Conservation (phyloP, 208 protist species). For the Acanthamoeba triangularis region DNA sequence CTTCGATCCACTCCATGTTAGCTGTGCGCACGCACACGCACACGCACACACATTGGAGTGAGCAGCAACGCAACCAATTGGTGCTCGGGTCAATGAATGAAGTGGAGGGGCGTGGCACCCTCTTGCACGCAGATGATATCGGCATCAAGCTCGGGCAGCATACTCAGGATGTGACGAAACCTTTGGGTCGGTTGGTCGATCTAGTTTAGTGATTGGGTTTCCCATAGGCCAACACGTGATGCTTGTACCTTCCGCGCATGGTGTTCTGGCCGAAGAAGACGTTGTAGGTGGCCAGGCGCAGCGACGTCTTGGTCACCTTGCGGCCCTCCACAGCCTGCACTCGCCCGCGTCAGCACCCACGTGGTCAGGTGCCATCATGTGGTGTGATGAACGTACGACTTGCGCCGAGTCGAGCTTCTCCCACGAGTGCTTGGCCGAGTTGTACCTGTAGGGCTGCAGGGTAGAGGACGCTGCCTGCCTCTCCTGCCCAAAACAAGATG, state of each 20-base stretch:
- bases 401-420: background rate
- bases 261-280: background rate
- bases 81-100: background rate
- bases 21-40: background rate
- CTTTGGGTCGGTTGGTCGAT: background rate
- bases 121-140: conserved; percentile 53
- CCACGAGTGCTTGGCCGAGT: background rate
- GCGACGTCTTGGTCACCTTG: background rate
- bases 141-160: conserved; percentile 31
- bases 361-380: no score
- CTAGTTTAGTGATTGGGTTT: no score
- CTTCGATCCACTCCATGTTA: conserved; percentile 28
- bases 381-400: background rate
- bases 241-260: background rate
- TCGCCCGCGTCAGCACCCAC: background rate
- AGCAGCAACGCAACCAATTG: background rate
- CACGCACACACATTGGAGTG: background rate
- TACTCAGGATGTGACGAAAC: background rate
- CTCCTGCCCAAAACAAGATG: no score
- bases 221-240: no score
- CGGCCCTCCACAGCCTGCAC: no score
- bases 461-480: background rate
- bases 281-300: conserved; percentile 54
- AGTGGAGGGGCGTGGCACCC: background rate
- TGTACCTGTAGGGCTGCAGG: background rate